Conservation (phyloP, 768 basidiomycete genomes). For the Basidioascus undulatus region DNA sequence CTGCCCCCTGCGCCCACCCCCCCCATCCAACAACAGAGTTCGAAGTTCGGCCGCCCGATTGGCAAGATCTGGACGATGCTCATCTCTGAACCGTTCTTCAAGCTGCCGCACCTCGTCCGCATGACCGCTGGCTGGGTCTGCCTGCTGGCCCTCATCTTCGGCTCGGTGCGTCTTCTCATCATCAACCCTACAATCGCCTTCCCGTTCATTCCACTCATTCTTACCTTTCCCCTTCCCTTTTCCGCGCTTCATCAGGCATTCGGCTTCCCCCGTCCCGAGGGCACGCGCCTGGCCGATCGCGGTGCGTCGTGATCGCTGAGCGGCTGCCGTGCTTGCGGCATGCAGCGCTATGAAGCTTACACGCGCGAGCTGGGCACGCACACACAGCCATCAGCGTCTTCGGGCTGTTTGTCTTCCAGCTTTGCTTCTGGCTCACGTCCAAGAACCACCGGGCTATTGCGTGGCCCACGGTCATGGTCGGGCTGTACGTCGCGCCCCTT, state of each 20-base stretch:
- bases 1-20: no score
- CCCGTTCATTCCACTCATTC: background rate
- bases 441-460: slow-evolving; percentile 36
- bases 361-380: no score
- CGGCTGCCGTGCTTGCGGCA: no score
- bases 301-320: no score
- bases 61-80: slow-evolving; percentile 41
- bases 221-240: background rate
- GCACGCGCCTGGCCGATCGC: no score
- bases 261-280: no score
- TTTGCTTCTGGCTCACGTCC: slow-evolving; percentile 44
- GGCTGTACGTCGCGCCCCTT: no score
- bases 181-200: slow-evolving; percentile 6
- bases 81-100: slow-evolving; percentile 44
- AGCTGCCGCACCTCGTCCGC: slow-evolving; percentile 28
- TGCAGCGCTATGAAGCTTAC: no score
- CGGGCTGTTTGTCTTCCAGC: slow-evolving; percentile 57
- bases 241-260: no score
- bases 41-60: slow-evolving; percentile 48
- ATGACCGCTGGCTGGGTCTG: slow-evolving; percentile 49
- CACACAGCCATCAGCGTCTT: slow-evolving; percentile 62
- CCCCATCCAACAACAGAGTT: no score
- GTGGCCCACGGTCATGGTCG: slow-evolving; percentile 28
- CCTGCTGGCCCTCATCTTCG: slow-evolving; percentile 52
- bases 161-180: slow-evolving; percentile 26